Conservation (phyloP, 768 basidiomycete genomes). For the Podaxis sp. region DNA sequence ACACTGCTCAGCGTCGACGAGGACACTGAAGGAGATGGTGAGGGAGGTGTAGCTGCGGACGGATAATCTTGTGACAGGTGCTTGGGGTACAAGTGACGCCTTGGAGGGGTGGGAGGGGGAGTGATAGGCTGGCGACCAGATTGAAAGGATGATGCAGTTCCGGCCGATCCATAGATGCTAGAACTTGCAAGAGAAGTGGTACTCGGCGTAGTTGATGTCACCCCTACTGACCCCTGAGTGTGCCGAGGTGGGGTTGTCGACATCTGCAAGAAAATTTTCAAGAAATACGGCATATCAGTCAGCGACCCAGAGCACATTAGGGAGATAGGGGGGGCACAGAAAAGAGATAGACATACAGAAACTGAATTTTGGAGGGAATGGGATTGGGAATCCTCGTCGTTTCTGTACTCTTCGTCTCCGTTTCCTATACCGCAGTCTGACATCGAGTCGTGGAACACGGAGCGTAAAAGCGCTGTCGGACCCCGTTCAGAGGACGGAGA, state of each 20-base stretch:
- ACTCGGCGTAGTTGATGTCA: constrained; percentile 11
- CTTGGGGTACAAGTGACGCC: constrained; percentile 2
- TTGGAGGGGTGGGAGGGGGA: constrained; percentile 12
- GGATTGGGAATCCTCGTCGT: background rate
- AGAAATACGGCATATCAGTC: background rate
- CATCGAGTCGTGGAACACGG: constrained; percentile 1
- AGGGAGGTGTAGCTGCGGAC: constrained; percentile 21
- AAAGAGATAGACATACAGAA: background rate
- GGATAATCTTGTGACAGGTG: constrained; percentile 7
- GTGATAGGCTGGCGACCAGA: constrained; percentile 11
- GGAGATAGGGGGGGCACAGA: background rate
- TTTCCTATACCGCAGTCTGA: background rate
- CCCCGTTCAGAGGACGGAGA: constrained; percentile 6
- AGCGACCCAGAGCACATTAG: background rate
- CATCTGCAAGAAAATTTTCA: constrained; percentile 5
- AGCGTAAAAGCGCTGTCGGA: background rate
- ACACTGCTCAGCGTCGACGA: constrained; percentile 16
- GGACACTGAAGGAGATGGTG: constrained; percentile 23
- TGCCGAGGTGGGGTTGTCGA: constrained; percentile 1
- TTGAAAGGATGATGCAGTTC: constrained; percentile 6
- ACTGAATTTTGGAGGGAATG: background rate
- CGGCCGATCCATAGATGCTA: background rate
- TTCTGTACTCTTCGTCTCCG: background rate
- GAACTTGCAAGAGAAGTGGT: background rate
- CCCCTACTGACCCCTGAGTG: background rate